Evolutionary conservation across 1,139 yeast species (phyloP).

Genomic region (Zygoascus hellenicus): DNA sequence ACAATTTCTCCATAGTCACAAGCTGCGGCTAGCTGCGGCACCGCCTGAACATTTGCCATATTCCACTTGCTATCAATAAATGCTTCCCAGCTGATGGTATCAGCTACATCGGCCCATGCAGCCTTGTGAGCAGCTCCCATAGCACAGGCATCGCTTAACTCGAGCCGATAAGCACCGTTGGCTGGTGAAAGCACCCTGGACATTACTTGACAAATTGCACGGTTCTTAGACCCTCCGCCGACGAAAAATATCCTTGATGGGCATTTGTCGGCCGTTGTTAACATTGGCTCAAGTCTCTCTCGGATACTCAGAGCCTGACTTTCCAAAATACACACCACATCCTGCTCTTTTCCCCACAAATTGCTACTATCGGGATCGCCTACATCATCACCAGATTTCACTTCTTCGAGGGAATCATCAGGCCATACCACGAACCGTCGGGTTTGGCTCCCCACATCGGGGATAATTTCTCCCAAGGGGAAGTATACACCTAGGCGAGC

Average conservation of each 20-base stretch:
- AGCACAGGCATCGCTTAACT: conserved; percentile 87
- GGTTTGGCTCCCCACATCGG: conserved; percentile 48
- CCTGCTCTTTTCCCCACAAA: conserved; percentile 48
- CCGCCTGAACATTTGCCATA: neutral
- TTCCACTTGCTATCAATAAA: conserved; percentile 13
- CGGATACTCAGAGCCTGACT: conserved; percentile 84
- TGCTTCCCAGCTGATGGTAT: conserved; percentile 19
- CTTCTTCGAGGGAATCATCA: neutral
- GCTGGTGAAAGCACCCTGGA: conserved; percentile 61
- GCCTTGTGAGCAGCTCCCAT: conserved; percentile 92
- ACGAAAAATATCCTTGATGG: conserved; percentile 76
- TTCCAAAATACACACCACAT: conserved; percentile 74
- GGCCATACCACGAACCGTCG: conserved; percentile 19
- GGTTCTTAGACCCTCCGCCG: conserved; percentile 81
- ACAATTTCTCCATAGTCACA: conserved; percentile 1
- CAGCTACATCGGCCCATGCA: conserved; percentile 45
- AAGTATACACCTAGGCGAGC: conserved; percentile 65
- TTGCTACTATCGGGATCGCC: neutral
- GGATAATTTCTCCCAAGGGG: conserved; percentile 85
- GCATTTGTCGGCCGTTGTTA: conserved; percentile 37
- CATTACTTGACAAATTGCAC: conserved; percentile 60
- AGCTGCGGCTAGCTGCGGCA: neutral
- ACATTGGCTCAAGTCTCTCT: conserved; percentile 70
- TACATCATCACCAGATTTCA: neutral
- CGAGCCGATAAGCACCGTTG: conserved; percentile 64